Conservation (phyloP, 2,329 filamentous ascomycete species). For the Corniculantispora saksenae region DNA sequence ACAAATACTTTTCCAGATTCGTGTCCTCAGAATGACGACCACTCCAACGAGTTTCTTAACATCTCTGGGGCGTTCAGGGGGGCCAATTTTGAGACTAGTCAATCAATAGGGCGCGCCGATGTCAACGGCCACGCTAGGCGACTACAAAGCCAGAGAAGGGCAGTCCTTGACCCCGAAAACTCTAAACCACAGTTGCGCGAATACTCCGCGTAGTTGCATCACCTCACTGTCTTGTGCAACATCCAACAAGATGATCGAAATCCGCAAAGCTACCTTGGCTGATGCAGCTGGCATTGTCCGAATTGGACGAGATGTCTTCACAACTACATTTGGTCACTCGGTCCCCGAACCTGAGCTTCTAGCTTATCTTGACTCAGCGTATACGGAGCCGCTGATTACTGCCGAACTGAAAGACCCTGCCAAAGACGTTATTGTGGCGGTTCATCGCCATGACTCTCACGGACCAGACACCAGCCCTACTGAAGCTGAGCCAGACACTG, state of each 20-base stretch:
- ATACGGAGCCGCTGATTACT: constrained; percentile 35
- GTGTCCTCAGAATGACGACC: background rate
- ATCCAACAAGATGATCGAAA: background rate
- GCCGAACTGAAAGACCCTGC: constrained; percentile 27
- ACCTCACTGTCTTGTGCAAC: background rate
- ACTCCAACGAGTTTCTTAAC: background rate
- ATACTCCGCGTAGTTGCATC: background rate
- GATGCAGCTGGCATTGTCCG: constrained; percentile 34
- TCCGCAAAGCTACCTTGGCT: constrained; percentile 11
- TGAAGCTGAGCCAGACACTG: background rate
- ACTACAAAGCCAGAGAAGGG: background rate
- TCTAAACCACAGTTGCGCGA: background rate
- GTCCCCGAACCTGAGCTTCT: constrained; percentile 38
- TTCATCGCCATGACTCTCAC: background rate
- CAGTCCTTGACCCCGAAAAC: background rate
- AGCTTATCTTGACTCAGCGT: constrained; percentile 40
- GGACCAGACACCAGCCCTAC: background rate
- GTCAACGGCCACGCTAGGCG: background rate
- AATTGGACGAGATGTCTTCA: constrained; percentile 40
- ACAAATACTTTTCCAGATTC: no score
- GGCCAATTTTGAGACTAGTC: background rate
- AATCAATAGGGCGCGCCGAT: constrained; percentile 14
- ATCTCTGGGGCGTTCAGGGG: constrained; percentile 6
- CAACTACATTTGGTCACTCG: constrained; percentile 43
- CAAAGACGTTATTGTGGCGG: constrained; percentile 31